Percentiles rank a stretch among this genome's conserved stretches.
Conservation (phyloP, 352 stramenopile genomes). For the Aphanomyces invadans region DNA sequence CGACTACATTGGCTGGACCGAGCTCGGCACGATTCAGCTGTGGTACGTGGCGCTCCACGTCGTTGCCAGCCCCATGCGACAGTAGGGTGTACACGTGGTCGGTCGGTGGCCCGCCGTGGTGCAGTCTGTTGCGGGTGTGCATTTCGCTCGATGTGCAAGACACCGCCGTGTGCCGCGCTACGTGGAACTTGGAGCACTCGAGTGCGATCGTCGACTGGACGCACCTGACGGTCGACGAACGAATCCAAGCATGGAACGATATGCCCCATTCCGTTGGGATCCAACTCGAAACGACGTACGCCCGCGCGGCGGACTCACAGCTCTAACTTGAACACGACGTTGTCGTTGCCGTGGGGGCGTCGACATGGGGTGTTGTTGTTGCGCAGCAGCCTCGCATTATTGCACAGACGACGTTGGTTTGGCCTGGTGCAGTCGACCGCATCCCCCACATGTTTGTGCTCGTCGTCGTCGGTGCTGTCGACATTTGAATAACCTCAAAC, state of each 20-base stretch:
- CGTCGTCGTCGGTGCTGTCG: too few species aligned
- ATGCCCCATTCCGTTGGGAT: not conserved
- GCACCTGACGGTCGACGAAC: not conserved
- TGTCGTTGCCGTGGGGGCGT: too few species aligned
- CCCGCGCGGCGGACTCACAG: too few species aligned
- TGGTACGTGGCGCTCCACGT: not conserved
- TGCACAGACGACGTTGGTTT: too few species aligned
- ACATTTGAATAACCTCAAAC: too few species aligned
- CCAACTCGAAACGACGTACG: not conserved
- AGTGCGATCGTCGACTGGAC: not conserved
- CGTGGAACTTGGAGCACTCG: not conserved
- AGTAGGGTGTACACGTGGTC: not conserved
- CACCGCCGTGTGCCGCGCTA: not conserved
- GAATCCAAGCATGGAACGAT: not conserved
- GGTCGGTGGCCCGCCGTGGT: not conserved
- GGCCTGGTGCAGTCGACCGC: too few species aligned
- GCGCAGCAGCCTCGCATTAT: too few species aligned
- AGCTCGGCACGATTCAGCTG: not conserved
- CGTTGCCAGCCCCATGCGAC: too few species aligned
- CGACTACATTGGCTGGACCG: constrained; percentile 1
- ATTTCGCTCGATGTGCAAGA: not conserved
- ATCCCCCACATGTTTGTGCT: too few species aligned
- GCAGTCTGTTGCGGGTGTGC: not conserved
- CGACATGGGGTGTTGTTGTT: too few species aligned
- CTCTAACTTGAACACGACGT: too few species aligned